phyloP scores from a whole-genome alignment of 768 basidiomycete species.

The Termitomyces sp. region DNA sequence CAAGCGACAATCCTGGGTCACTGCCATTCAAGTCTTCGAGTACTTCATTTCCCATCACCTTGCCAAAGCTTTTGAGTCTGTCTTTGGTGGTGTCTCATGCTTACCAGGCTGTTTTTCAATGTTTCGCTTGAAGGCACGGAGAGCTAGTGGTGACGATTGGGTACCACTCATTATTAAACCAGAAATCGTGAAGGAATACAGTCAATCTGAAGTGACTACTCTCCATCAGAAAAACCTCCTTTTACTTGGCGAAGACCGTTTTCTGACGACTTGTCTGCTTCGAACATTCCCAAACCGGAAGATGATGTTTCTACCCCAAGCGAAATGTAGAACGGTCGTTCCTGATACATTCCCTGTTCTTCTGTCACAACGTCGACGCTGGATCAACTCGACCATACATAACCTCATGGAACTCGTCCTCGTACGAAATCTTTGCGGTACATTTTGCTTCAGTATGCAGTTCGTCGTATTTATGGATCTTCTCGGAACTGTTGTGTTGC shows the following conservation, averaged over 20 bases:
- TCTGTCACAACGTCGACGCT: slow-evolving; percentile 93
- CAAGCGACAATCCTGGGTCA: slow-evolving; percentile 98
- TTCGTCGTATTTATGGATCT: slow-evolving; percentile 99
- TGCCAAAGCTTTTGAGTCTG: slow-evolving; percentile 97
- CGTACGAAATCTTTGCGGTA: slow-evolving; percentile 95
- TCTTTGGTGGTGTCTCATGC: slow-evolving; percentile 99
- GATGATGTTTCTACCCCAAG: slow-evolving; percentile 99
- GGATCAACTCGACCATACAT: slow-evolving; percentile 99
- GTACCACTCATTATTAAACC: slow-evolving; percentile 95
- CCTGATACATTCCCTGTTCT: slow-evolving; percentile 93
- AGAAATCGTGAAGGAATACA: slow-evolving; percentile 96
- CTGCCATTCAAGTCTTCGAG: slow-evolving; percentile 95
- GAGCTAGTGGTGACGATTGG: slow-evolving; percentile 89
- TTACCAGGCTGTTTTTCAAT: slow-evolving; percentile 99
- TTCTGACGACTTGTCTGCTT: slow-evolving; percentile 92
- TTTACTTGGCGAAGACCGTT: slow-evolving; percentile 96
- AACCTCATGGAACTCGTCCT: slow-evolving; percentile 98
- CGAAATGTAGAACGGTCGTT: slow-evolving; percentile 89
- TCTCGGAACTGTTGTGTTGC: slow-evolving; percentile 85
- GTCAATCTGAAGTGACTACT: slow-evolving; percentile 88
- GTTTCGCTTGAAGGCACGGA: slow-evolving; percentile 96
- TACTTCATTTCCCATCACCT: slow-evolving; percentile 99
- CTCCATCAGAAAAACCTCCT: slow-evolving; percentile 97
- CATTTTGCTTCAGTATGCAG: slow-evolving; percentile 99
- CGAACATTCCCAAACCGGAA: slow-evolving; percentile 98